Conservation (phyloP, 768 basidiomycete genomes). For the Tricholoma sp. region DNA sequence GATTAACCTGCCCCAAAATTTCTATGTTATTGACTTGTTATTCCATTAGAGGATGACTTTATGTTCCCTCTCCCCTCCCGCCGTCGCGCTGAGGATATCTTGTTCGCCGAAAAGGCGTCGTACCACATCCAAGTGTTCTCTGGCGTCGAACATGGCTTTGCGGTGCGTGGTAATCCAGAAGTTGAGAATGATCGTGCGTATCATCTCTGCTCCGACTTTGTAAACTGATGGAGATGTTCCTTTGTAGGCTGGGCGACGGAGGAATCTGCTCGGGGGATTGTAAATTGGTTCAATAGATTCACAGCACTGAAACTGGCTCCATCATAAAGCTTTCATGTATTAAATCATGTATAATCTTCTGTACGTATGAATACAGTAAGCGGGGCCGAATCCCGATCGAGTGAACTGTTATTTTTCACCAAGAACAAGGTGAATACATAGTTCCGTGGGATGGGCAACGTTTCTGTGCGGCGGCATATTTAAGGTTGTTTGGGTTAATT, state of each 20-base stretch:
- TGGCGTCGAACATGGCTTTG: slow-evolving; percentile 44
- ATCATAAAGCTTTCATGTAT: background rate
- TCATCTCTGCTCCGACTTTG: background rate
- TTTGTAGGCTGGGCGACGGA: background rate
- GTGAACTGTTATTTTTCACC: too few species aligned
- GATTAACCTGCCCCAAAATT: background rate
- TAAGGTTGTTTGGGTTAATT: too few species aligned
- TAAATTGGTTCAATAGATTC: background rate
- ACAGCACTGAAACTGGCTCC: background rate
- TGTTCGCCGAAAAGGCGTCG: slow-evolving; percentile 42
- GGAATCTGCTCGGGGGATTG: background rate
- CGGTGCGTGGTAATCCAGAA: slow-evolving; percentile 38
- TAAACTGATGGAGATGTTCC: background rate
- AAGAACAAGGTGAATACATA: too few species aligned
- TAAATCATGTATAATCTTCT: background rate
- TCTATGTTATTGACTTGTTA: background rate
- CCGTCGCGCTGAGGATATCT: slow-evolving; percentile 50
- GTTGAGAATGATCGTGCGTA: slow-evolving; percentile 35
- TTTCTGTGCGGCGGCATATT: too few species aligned
- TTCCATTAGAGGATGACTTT: background rate
- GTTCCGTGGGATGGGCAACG: too few species aligned
- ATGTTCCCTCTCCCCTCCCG: slow-evolving; percentile 38
- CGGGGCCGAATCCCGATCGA: too few species aligned
- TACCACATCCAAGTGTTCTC: slow-evolving; percentile 60
- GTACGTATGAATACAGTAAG: too few species aligned